Evolutionary conservation across 495 filamentous ascomycete genomes (phyloP), one percentile per base, ranked within the genome.

Genomic region (Hyaloscypha variabilis): DNA sequence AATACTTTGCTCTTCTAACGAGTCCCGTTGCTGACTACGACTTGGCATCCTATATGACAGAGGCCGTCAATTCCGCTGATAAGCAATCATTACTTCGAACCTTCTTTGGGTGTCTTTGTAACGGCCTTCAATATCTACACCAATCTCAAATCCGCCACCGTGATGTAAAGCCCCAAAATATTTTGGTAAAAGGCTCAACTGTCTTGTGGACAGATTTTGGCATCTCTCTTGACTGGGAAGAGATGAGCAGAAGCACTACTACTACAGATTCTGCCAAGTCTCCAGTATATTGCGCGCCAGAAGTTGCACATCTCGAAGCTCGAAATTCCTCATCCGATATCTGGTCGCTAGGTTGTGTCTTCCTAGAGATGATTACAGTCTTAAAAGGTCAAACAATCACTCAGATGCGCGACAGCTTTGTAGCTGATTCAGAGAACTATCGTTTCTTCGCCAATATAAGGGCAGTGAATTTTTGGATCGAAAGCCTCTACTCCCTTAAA

Each of bases 311-410:
- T 23, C 68, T 78, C 58, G 69, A 69, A 2, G 50, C 55, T n/a
- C 75, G 79, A 2, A 78, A 78, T 29, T 72, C 74, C n/a, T 72
- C 75, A 11, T 79, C 77, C 13, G 95, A 99, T 75, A 88, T 97
- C 67, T 98, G 94, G 95, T 96, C 92, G 6, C 83, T 98, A 4
- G 94, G 95, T 55, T 97, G 94, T 73, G 94, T 97, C 63, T 90
- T 97, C 68, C 85, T 97, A 28, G 94, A 98, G 76, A 97, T 97
- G 95, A 91, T 91, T 23, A 97, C 92, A 19, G 71, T 77, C 0
- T 61, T 80, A 8, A 72, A 79, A 57, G 77, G 77, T 26, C 67
- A 71, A 29, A 65, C 64, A 17, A 62, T 72, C 14, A 25, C 11
- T 21, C 19, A 52, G 30, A 58, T 59, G 55, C 54, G 21, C 24